Evolutionary conservation across 208 protist species (phyloP).

Genomic region (Crithidia fasciculata): DNA sequence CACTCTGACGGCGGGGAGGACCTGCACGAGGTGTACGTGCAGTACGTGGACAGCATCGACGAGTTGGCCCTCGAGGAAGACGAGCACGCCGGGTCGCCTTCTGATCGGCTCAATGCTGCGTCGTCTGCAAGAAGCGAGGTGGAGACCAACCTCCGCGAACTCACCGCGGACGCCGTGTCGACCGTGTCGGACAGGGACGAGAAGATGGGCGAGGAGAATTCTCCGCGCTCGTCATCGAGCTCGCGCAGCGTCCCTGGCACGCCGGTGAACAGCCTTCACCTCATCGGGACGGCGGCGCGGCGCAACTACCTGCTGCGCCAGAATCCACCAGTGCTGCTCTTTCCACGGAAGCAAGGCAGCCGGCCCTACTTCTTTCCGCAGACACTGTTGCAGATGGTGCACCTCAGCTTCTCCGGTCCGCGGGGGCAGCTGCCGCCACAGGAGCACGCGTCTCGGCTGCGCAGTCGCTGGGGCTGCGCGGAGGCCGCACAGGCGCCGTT

Average conservation of each 20-base stretch:
- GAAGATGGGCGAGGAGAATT: not conserved
- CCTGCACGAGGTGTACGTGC: constrained; percentile 3
- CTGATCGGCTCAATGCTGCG: no score
- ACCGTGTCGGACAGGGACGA: not conserved
- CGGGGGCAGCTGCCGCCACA: constrained; percentile 14
- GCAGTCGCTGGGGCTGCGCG: constrained; percentile 21
- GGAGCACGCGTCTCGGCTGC: constrained; percentile 21
- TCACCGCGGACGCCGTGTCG: no score
- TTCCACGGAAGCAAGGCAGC: constrained; percentile 49
- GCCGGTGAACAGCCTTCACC: constrained; percentile 18
- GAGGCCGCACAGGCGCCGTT: not conserved
- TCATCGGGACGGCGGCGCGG: constrained; percentile 7
- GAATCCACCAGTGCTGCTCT: constrained; percentile 47
- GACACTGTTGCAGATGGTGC: constrained; percentile 38
- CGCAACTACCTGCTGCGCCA: constrained; percentile 39
- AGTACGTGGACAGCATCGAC: constrained; percentile 24
- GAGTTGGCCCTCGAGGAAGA: constrained; percentile 14
- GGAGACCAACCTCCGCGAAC: no score
- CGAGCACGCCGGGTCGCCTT: not conserved
- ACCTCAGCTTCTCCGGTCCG: constrained; percentile 16
- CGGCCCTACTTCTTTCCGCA: constrained; percentile 47
- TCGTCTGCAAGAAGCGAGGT: no score
- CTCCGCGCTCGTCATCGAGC: not conserved
- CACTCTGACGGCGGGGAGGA: no score
- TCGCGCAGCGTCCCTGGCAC: not conserved